phyloP scores from a whole-genome alignment of 2,329 filamentous ascomycete species.

The Sclerotinia nivalis region DNA sequence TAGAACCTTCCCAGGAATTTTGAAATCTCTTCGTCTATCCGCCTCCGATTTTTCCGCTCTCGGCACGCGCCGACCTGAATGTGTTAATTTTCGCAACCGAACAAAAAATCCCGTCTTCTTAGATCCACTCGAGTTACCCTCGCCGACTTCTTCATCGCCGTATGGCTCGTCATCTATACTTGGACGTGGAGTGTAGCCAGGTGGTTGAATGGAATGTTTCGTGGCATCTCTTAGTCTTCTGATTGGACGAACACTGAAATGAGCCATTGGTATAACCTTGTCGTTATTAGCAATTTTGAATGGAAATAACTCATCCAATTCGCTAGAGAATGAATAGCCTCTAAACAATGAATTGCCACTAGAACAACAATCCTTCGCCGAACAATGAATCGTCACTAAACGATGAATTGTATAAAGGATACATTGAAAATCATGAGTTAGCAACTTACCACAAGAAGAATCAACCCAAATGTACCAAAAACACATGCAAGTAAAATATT shows the following conservation, averaged over 20 bases:
- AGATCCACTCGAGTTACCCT: conserved; percentile 33
- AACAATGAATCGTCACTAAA: too few species aligned
- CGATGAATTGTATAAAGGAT: background rate
- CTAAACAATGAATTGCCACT: too few species aligned
- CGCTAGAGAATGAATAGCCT: too few species aligned
- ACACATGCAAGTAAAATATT: conserved; percentile 81
- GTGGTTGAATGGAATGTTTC: conserved; percentile 39
- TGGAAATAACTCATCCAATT: background rate
- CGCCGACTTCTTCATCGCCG: conserved; percentile 29
- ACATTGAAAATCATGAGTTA: background rate
- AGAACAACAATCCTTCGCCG: too few species aligned
- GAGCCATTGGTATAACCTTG: conserved; percentile 71
- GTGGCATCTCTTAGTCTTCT: conserved; percentile 39
- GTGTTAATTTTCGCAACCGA: conserved; percentile 35
- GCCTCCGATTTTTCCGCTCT: conserved; percentile 46
- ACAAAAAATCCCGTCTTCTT: conserved; percentile 40
- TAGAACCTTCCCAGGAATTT: conserved; percentile 80
- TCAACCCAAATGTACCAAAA: conserved; percentile 75
- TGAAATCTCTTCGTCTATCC: conserved; percentile 56
- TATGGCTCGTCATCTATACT: conserved; percentile 33
- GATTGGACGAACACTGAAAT: conserved; percentile 76
- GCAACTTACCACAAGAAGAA: conserved; percentile 57
- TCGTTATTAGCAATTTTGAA: background rate
- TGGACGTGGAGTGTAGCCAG: conserved; percentile 39
- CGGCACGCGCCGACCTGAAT: conserved; percentile 33